phyloP scores from a whole-genome alignment of 202 grass and related monocot genomes.

The Zizania palustris region DNA sequence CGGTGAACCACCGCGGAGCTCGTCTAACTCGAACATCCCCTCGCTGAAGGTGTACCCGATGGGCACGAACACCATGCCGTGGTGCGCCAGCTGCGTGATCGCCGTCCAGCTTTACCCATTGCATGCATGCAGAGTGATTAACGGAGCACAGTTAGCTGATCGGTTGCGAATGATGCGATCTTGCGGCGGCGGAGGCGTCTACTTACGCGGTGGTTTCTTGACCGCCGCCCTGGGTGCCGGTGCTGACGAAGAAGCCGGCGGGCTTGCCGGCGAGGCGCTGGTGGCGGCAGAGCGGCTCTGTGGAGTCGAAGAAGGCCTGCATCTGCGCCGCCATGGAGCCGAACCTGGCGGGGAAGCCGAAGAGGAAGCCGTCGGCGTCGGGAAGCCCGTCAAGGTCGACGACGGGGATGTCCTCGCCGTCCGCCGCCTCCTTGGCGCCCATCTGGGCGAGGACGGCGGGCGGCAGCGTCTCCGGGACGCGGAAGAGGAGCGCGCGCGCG shows the following conservation, averaged over 20 bases:
- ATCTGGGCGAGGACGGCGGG: constrained; percentile 57
- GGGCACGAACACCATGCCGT: constrained; percentile 78
- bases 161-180: constrained; percentile 9
- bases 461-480: constrained; percentile 63
- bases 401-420: too few species aligned
- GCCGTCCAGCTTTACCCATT: constrained; percentile 60
- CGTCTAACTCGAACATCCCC: constrained; percentile 67
- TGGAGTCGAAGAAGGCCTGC: too few species aligned
- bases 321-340: too few species aligned
- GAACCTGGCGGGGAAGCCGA: too few species aligned
- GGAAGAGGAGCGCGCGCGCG: constrained; percentile 51
- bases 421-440: constrained; percentile 7
- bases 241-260: constrained; percentile 73
- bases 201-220: constrained; percentile 76
- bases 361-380: too few species aligned
- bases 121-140: neutral
- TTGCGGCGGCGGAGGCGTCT: neutral
- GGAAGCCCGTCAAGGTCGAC: too few species aligned
- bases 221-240: constrained; percentile 64
- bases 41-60: constrained; percentile 76
- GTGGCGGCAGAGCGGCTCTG: constrained; percentile 36
- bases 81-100: constrained; percentile 76
- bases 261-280: constrained; percentile 66
- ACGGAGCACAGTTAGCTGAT: neutral
- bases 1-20: constrained; percentile 75